Percentiles rank a stretch among this genome's conserved stretches.
Evolutionary conservation across 768 basidiomycete species (phyloP).

Genomic region (Pholiota microspora): DNA sequence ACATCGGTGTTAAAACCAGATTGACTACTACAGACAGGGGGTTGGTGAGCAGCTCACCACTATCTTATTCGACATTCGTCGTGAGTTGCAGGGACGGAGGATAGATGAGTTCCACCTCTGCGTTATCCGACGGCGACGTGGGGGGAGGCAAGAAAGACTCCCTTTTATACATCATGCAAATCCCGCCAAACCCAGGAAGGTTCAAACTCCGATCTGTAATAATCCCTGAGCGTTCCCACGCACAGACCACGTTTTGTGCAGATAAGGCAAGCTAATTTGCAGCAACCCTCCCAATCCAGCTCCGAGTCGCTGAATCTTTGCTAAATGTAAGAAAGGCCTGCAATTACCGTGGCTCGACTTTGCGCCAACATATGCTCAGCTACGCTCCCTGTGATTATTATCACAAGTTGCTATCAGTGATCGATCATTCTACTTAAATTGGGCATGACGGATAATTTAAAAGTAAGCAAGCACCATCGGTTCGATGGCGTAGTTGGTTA

Average conservation of each 20-base stretch:
- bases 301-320: no score
- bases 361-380: no score
- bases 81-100: conserved; percentile 31
- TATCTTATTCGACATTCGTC: conserved; percentile 93
- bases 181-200: conserved; percentile 34
- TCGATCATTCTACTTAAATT: no score
- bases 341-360: no score
- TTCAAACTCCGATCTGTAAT: conserved; percentile 45
- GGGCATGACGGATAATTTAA: no score
- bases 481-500: conserved; percentile 81
- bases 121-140: conserved; percentile 39
- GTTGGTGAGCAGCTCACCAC: conserved; percentile 88
- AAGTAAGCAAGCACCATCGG: no score
- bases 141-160: conserved; percentile 35
- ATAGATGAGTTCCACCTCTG: conserved; percentile 34
- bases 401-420: no score
- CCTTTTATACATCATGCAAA: conserved; percentile 53
- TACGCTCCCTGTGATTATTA: no score
- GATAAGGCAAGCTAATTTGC: background rate
- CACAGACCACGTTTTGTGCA: conserved; percentile 31
- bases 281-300: no score
- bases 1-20: conserved; percentile 51
- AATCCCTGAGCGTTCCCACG: conserved; percentile 34
- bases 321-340: no score
- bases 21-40: conserved; percentile 54